Base-by-base conservation (phyloP, 805 yeast species). In the Ogataea corticis region DNA sequence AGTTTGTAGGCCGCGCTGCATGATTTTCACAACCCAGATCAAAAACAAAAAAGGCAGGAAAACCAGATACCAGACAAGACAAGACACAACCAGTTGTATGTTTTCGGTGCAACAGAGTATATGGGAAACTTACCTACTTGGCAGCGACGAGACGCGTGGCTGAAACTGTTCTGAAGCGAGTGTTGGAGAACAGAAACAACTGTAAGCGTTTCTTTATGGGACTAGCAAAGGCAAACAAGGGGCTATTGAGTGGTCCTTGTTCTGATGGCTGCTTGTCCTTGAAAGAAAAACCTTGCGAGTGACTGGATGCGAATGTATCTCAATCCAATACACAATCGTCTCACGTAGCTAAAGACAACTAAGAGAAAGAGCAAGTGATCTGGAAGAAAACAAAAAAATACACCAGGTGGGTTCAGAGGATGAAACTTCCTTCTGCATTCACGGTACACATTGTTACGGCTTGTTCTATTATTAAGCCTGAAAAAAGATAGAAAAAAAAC, bases 1-100 rank as follows among this genome's bases (percentile, higher is more conserved):
- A 7, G 18, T 14, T 29, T 17, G 33, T 15, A 10, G 37, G 18
- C 30, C 42, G 38, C 23, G 29, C 17, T 40, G 33, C 41, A 42
- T 45, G 39, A 38, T 47, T 32, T 31, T 47, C 21, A 23, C 33
- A 23, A 33, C 36, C 39, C 46, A 41, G 46, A 42, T 30, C 43
- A 34, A 19, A 32, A 29, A 32, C 37, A 28, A 25, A 28, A 37
- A 25, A 16, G 18, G 33, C 16, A 31, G 14, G 18, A 6, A n/a
- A 31, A 31, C 31, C 21, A 25, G 40, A 25, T 37, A 37, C 25
- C 13, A 28, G 14, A 28, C 14, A 11, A 28, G 31, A 28, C 14
- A 28, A 28, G 28, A 11, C 10, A 11, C 31, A 12, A 28, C 13
- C 31, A n/a, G 31, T 4, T 9, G 16, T n/a, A 28, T 28, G 31